Evolutionary conservation across 192 early-diverging fungal genomes (phyloP), one percentile per base, ranked within the genome.

Genomic region (Backusella morwellensis): DNA sequence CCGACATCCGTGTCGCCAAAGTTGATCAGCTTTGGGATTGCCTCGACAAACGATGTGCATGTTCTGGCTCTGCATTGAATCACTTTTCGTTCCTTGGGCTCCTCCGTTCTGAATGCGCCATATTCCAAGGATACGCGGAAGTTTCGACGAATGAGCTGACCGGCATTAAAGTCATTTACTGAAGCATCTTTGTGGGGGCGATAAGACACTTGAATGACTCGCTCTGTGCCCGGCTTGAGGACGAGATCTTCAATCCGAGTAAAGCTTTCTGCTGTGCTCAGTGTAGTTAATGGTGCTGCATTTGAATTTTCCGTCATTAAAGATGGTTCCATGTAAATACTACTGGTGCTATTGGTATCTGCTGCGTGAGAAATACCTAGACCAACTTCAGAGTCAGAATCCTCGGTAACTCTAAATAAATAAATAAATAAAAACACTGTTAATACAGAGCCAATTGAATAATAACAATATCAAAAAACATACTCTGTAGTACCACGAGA

Each of bases 1-100:
- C 96, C 95, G 0, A 99, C 97, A 82, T 98, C 96, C 1, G 97
- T 97, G 70, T 95, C 93, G 68, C 98, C 98, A 90, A 99, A 99
- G 76, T 97, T 93, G 6, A 99, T 86, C 42, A 91, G 82, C 68
- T 89, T 88, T 8, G 98, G 98, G 40, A 87, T 84, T 2, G 97
- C 93, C 29, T 94, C 93, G 50, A 99, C 93, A 76, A 97, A 91
- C 0, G 98, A 95, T 3, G 96, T 99, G 79, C 98, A 98, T 36
- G 92, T 92, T 47, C 95, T 88, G 3, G 95, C 91, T 72, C 93
- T 95, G 84, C 97, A 98, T 69, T 96, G 95, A 35, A 99, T 86
- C 23, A 90, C 91, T 78, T 96, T 96, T 38, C 87, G 87, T 68
- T 93, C 92, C 52, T 82, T 88, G 69, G 79, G 76, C 26, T 82